Evolutionary conservation across 192 early-diverging fungal genomes (phyloP).

Genomic region (Coemansia sp.): DNA sequence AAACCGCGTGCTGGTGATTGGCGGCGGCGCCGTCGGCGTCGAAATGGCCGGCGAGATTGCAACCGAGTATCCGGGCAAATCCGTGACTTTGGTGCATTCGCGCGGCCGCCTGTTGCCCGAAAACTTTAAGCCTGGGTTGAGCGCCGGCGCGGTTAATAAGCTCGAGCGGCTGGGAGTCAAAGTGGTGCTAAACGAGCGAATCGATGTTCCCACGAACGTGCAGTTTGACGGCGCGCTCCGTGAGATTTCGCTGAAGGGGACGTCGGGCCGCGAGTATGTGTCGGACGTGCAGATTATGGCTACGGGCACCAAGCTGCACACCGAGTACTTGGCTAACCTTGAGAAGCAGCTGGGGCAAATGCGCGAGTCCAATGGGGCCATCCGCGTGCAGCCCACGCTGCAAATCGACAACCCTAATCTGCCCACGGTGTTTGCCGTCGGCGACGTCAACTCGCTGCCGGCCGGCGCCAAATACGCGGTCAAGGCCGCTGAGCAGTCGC

Average conservation of each 20-base stretch:
- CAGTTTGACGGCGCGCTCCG: slow-evolving; percentile 35
- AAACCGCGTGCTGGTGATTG: slow-evolving; percentile 57
- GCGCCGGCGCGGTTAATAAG: slow-evolving; percentile 36
- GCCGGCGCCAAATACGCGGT: slow-evolving; percentile 27
- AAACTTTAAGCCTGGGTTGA: slow-evolving; percentile 45
- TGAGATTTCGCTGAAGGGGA: slow-evolving; percentile 42
- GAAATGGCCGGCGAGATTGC: slow-evolving; percentile 59
- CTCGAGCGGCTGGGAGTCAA: slow-evolving; percentile 45
- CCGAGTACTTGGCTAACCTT: slow-evolving; percentile 48
- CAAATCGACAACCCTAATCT: slow-evolving; percentile 36
- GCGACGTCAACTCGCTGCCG: slow-evolving; percentile 51
- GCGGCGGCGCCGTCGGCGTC: slow-evolving; percentile 64
- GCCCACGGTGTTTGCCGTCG: slow-evolving; percentile 52
- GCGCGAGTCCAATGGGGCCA: slow-evolving; percentile 27
- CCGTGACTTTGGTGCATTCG: slow-evolving; percentile 51
- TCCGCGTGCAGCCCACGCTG: slow-evolving; percentile 50
- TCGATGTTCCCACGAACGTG: slow-evolving; percentile 27
- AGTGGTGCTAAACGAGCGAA: slow-evolving; percentile 53
- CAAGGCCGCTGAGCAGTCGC: slow-evolving; percentile 19
- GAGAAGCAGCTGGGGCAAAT: slow-evolving; percentile 12
- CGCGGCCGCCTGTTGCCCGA: slow-evolving; percentile 38
- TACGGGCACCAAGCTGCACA: slow-evolving; percentile 41
- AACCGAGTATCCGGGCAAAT: slow-evolving; percentile 44
- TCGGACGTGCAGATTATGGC: slow-evolving; percentile 58
- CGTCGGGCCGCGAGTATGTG: slow-evolving; percentile 40